Evolutionary conservation across 768 basidiomycete species (phyloP).

Genomic region (Lactarius deliciosus): DNA sequence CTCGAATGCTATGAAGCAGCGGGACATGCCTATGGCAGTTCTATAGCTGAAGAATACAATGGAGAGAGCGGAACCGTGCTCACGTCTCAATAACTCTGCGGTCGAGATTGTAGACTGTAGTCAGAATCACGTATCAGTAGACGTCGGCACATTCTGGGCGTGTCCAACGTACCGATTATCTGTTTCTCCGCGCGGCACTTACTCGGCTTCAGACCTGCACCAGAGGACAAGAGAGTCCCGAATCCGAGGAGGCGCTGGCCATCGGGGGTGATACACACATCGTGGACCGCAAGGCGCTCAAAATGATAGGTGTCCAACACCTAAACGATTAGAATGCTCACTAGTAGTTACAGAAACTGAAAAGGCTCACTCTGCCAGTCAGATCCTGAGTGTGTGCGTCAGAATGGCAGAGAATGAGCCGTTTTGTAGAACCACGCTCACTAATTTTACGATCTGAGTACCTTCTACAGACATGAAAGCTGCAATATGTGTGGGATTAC

Average conservation of each 20-base stretch:
- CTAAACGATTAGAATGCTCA: not conserved
- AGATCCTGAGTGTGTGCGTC: slow-evolving; percentile 47
- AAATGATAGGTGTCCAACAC: slow-evolving; percentile 59
- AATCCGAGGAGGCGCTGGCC: slow-evolving; percentile 61
- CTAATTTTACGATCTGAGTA: slow-evolving; percentile 58
- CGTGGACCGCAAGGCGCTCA: slow-evolving; percentile 61
- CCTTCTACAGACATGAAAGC: slow-evolving; percentile 74
- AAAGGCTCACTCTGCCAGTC: slow-evolving; percentile 45
- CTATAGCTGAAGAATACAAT: slow-evolving; percentile 18
- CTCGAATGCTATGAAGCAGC: slow-evolving; percentile 68
- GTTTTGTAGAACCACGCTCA: slow-evolving; percentile 35
- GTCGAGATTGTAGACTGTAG: slow-evolving; percentile 63
- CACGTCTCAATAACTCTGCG: slow-evolving; percentile 68
- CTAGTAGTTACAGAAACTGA: not conserved
- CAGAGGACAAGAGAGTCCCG: slow-evolving; percentile 63
- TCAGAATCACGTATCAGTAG: not conserved
- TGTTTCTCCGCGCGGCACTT: slow-evolving; percentile 74
- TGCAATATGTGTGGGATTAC: slow-evolving; percentile 30
- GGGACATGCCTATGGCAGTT: slow-evolving; percentile 57
- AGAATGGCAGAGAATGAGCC: not conserved
- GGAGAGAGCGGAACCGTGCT: slow-evolving; percentile 26
- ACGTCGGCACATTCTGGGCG: not conserved
- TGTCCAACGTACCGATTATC: slow-evolving; percentile 54
- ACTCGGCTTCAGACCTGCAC: slow-evolving; percentile 61
- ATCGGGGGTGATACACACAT: slow-evolving; percentile 71